phyloP scores from a whole-genome alignment of 129 eudicot genomes.

The Flaveria brownii region DNA sequence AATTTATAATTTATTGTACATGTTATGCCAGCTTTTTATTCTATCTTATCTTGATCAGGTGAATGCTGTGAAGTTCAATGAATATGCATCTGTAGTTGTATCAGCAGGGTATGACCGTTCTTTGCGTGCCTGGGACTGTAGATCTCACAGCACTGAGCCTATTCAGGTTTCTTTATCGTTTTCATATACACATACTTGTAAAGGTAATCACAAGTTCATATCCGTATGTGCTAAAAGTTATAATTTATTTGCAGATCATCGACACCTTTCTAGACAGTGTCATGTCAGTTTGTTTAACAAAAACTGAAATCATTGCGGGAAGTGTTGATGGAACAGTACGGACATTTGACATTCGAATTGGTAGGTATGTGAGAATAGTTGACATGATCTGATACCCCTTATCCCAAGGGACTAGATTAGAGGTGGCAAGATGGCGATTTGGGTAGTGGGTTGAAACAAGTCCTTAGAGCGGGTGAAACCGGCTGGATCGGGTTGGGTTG shows the following conservation, averaged over 20 bases:
- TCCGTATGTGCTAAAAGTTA: not conserved
- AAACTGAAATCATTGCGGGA: slow-evolving; percentile 94
- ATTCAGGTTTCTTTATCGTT: slow-evolving; percentile 59
- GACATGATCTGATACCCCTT: slow-evolving; percentile 1
- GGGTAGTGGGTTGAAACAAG: not conserved
- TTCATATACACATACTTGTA: not conserved
- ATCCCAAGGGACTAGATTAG: not conserved
- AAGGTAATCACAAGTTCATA: not conserved
- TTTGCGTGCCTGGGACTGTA: slow-evolving; percentile 94
- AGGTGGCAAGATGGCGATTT: slow-evolving; percentile 2
- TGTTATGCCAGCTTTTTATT: slow-evolving; percentile 13
- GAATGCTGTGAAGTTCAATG: slow-evolving; percentile 96
- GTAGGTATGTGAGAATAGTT: slow-evolving; percentile 63
- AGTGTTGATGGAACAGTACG: slow-evolving; percentile 98
- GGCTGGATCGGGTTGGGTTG: slow-evolving; percentile 5
- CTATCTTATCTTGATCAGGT: slow-evolving; percentile 52
- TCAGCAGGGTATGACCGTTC: slow-evolving; percentile 98
- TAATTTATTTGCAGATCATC: slow-evolving; percentile 60
- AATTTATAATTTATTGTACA: not conserved
- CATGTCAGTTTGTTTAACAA: slow-evolving; percentile 89
- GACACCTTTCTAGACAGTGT: slow-evolving; percentile 88
- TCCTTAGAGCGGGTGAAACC: not conserved
- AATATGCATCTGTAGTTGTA: slow-evolving; percentile 80
- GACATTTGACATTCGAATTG: slow-evolving; percentile 95
- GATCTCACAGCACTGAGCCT: slow-evolving; percentile 97